A percentile compares a stretch with the other conserved stretches of the same genome.
Conservation (phyloP, 2,329 filamentous ascomycete species). For the Fusarium irregulare region DNA sequence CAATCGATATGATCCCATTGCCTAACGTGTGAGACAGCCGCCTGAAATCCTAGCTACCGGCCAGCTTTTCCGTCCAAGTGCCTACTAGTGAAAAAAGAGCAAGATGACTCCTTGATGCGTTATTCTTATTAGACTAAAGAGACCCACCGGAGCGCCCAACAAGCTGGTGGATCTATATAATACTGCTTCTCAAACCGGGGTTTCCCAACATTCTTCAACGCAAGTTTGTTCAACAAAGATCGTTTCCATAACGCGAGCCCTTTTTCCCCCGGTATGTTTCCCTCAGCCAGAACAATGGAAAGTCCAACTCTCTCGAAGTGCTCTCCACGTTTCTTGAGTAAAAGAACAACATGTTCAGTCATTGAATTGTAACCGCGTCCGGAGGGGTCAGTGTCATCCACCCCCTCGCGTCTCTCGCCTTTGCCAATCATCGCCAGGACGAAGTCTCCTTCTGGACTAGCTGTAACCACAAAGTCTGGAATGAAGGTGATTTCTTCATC, state of each 20-base stretch:
- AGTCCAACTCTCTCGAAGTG: not conserved
- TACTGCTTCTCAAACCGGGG: rapidly evolving
- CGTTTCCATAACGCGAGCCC: not conserved
- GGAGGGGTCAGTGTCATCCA: rapidly evolving
- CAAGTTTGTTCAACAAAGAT: not conserved
- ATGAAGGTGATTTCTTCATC: not conserved
- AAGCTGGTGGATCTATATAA: not conserved
- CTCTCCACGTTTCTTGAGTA: not conserved
- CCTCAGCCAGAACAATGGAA: rapidly evolving
- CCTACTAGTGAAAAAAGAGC: too few relatives aligned
- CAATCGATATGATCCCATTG: too few relatives aligned
- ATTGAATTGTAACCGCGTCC: rapidly evolving
- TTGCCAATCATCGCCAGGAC: not conserved
- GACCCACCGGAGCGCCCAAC: not conserved
- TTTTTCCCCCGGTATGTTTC: not conserved
- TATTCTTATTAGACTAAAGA: not conserved
- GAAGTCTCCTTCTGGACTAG: not conserved
- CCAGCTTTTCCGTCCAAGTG: too few relatives aligned
- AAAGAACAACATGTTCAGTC: not conserved
- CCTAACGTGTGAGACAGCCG: rapidly evolving
- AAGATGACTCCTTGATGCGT: too few relatives aligned
- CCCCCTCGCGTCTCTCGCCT: not conserved
- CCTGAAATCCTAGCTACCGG: too few relatives aligned
- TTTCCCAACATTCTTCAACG: not conserved
- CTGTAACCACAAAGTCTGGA: not conserved